Evolutionary conservation across 2,329 filamentous ascomycete genomes (phyloP), one percentile per base, ranked within the genome.

Genomic region (Colletotrichum sp.): DNA sequence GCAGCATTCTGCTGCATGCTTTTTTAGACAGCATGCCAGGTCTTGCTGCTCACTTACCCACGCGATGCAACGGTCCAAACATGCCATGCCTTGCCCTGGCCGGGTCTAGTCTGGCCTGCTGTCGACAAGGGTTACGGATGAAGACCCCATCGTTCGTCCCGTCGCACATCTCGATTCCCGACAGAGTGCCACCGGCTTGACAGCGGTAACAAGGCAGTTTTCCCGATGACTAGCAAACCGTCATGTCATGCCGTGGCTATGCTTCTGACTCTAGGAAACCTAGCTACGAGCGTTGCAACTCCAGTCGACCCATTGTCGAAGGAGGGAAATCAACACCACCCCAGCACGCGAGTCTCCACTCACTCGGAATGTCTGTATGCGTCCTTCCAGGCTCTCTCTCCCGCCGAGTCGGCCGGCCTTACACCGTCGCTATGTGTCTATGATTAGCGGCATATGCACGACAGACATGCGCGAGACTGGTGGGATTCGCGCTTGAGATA

Each of bases 381-480:
- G 65, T 73, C 48, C 36, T 72, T 69, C 65, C 60, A 65, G 21
- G 52, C 72, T 67, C 30, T 76, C 71, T 67, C 30, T 76, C 71
- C 32, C 61, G 66, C 61, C 61, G 34, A 60, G 70, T 76, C 65
- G 65, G 67, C 72, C 43, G 68, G 63, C 64, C 52, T 67, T 65
- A 59, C 75, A 67, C 73, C 52, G 39, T 76, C 68, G 74, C 71
- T 72, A 68, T 72, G 43, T 74, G 57, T 70, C 59, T 43, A 66
- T 60, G 32, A 57, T 76, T 72, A 78, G 77, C 73, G 76, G 73
- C 76, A 78, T 77, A 77, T 77, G 77, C 77, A 78, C 76, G 77
- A 76, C 76, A 78, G 74, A 76, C 67, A 36, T 74, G 69, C 77
- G 67, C 67, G 69, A 70, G 68, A 75, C 71, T 76, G 72, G 66